Base-by-base conservation (phyloP, 495 filamentous ascomycete genomes). In the Penicillium argentinense region DNA sequence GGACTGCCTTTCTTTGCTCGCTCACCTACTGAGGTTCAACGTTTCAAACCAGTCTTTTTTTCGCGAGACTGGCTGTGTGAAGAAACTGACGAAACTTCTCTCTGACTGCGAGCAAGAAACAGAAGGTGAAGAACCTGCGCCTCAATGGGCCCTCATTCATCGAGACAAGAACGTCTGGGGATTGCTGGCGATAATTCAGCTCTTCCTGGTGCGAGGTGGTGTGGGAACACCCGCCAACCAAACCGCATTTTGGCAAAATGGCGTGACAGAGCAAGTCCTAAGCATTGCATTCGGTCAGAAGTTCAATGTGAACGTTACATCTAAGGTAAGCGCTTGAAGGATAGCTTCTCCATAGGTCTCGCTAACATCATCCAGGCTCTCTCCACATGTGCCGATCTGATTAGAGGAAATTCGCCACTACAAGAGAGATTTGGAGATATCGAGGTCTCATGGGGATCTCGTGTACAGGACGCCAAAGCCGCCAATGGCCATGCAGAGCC, bases 131-230 rank as follows among this genome's bases (percentile, higher is more conserved):
- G 81, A 82, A 29, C 80, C 84, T 33, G 68, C 84, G 9, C 77
- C 85, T 9, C 77, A 83, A 23, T 95, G 88, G 84, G 81, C 81
- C 3, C 80, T 83, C 54, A 74, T 81, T 7, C 88, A 95, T 59
- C 80, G 81, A 42, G 91, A 93, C 66, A 91, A 91, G 57, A 97
- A 96, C 68, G 78, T 96, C 17, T 96, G 91, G 78, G 93, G 91
- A 40, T 68, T 96, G 12, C 72, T 97, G 37, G 88, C 87, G 14
- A 84, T 97, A 19, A 75, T 96, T 33, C 83, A 88, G 53, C 71
- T 96, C 27, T 96, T 97, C 60, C 75, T 98, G 39, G 80, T 89
- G 9, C 74, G 78, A 27, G 91, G 91, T 25, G 88, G 88, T 16
- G 67, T 85, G 21, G 87, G 88, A 22, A 96, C 91, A 3, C 75